Percentiles rank a stretch among this genome's conserved stretches.
These are phyloP conservation scores for Stemphylium vesicarium DNA, from an alignment of 2,329 filamentous ascomycete genomes.

Conservation along the genomic window DNA sequence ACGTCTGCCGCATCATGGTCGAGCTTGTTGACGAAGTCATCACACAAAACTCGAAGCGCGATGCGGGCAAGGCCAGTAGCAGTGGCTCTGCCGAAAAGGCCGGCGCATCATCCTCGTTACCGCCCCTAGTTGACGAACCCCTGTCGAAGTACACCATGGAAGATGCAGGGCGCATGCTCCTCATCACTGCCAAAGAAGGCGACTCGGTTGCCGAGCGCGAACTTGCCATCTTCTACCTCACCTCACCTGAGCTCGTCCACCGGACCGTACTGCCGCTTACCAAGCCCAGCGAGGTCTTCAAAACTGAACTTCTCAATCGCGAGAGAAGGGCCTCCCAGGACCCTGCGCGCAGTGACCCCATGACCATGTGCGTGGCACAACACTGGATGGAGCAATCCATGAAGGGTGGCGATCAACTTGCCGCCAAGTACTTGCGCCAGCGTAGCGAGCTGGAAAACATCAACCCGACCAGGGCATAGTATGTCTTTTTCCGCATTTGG, in stretches of 20 bases:
- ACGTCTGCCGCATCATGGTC: slow-evolving; percentile 85
- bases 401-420: slow-evolving; percentile 83
- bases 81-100: slow-evolving; percentile 23
- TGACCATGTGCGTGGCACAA: slow-evolving; percentile 89
- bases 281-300: slow-evolving; percentile 87
- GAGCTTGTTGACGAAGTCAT: slow-evolving; percentile 74
- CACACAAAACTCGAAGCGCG: slow-evolving; percentile 70
- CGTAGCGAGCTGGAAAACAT: slow-evolving; percentile 67
- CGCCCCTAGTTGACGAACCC: slow-evolving; percentile 35
- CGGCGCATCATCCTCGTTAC: slow-evolving; percentile 14
- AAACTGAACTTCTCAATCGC: slow-evolving; percentile 78
- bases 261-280: slow-evolving; percentile 83
- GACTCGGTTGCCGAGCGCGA: slow-evolving; percentile 88
- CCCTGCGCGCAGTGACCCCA: slow-evolving; percentile 74
- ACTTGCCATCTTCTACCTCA: slow-evolving; percentile 90
- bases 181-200: slow-evolving; percentile 92
- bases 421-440: slow-evolving; percentile 81
- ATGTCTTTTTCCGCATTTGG: slow-evolving; percentile 22
- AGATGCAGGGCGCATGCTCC: slow-evolving; percentile 87
- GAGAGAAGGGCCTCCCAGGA: slow-evolving; percentile 63
- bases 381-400: slow-evolving; percentile 97
- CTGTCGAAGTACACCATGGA: slow-evolving; percentile 72
- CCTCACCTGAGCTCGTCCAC: slow-evolving; percentile 82
- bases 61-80: slow-evolving; percentile 40
- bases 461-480: slow-evolving; percentile 49